Evolutionary conservation across 345 rosid genomes (phyloP).

Genomic region (Eucalyptus marginata): DNA sequence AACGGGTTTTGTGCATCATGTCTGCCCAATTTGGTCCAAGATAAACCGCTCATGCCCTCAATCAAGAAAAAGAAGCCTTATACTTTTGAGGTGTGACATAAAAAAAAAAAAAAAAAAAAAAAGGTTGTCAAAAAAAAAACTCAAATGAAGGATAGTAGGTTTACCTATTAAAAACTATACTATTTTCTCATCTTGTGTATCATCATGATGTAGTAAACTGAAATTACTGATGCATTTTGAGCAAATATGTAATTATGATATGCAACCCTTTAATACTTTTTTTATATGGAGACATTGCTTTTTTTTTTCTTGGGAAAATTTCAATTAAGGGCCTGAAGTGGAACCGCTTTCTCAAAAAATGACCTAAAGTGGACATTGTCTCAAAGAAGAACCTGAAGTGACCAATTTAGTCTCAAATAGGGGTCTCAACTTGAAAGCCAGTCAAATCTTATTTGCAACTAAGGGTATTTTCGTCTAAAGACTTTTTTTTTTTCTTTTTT

Average conservation of each 20-base stretch:
- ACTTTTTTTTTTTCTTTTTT: no score
- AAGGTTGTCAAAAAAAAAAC: rapidly evolving
- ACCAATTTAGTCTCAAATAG: no score
- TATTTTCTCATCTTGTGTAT: rapidly evolving
- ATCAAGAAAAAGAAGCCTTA: not conserved
- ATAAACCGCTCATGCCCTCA: not conserved
- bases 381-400: no score
- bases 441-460: no score
- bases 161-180: not conserved
- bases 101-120: not conserved
- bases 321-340: no score
- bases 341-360: no score
- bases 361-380: no score
- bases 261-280: rapidly evolving
- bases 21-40: not conserved
- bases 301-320: no score
- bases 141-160: not conserved
- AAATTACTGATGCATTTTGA: not conserved
- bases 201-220: not conserved
- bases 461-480: no score
- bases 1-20: not conserved
- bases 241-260: not conserved
- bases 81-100: not conserved
- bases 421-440: no score
- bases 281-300: not conserved